Conservation (phyloP, 1,284 basidiomycete species). For the Quambalaria eucalypti region DNA sequence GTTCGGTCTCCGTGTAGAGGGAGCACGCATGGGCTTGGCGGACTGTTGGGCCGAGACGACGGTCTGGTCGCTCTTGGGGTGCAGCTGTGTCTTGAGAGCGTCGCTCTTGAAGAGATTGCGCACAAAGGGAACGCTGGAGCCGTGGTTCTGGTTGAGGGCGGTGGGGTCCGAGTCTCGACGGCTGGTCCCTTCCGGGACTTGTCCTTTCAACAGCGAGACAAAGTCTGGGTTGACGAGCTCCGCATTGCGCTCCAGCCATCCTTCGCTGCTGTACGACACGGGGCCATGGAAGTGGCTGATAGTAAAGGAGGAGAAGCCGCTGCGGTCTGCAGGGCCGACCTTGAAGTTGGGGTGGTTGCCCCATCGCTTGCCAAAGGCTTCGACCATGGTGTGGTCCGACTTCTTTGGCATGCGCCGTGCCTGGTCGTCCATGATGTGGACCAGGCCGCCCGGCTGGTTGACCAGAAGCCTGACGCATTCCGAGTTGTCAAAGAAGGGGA, state of each 20-base stretch:
- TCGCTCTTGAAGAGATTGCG: constrained; percentile 78
- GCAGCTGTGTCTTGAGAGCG: constrained; percentile 77
- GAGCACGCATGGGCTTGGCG: constrained; percentile 82
- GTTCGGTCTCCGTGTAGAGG: constrained; percentile 53
- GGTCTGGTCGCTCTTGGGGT: constrained; percentile 83
- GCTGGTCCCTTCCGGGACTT: constrained; percentile 33
- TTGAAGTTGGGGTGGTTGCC: constrained; percentile 78
- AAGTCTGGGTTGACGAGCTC: constrained; percentile 88
- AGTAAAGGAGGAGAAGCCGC: constrained; percentile 77
- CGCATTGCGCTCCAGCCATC: constrained; percentile 78
- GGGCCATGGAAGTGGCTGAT: constrained; percentile 84
- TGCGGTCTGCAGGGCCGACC: constrained; percentile 53
- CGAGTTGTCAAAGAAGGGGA: constrained; percentile 81
- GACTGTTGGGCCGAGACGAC: constrained; percentile 87
- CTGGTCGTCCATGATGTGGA: constrained; percentile 97
- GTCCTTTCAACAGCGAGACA: constrained; percentile 73
- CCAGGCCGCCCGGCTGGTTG: constrained; percentile 77
- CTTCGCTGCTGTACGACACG: constrained; percentile 81
- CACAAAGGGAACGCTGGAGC: constrained; percentile 61
- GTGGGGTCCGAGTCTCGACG: neutral
- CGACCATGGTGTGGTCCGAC: constrained; percentile 86
- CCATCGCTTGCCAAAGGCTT: constrained; percentile 88
- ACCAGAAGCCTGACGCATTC: constrained; percentile 81
- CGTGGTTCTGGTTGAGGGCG: constrained; percentile 26
- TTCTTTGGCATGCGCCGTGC: constrained; percentile 75